Conservation (phyloP, 2,329 filamentous ascomycete species). For the Cercospora zeina region DNA sequence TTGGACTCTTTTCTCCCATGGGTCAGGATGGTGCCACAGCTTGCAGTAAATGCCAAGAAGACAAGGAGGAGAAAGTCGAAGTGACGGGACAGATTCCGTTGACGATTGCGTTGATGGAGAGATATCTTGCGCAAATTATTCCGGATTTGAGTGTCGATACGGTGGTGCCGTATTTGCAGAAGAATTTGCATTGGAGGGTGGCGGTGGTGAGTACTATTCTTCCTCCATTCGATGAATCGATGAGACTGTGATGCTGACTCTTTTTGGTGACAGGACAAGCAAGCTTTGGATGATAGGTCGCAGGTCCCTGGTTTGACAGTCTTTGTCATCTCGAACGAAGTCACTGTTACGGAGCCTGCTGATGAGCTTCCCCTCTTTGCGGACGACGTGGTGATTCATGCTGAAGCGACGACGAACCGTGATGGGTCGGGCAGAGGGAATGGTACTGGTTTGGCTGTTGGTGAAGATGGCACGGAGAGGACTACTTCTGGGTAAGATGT, state of each 20-base stretch:
- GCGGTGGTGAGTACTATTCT: slow-evolving; percentile 8
- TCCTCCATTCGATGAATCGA: not conserved
- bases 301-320: slow-evolving; percentile 5
- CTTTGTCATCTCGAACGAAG: slow-evolving; percentile 8
- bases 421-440: slow-evolving; percentile 1
- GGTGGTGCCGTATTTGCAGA: slow-evolving; percentile 16
- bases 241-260: not conserved
- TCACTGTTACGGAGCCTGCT: slow-evolving; percentile 2
- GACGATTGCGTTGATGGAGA: slow-evolving; percentile 16
- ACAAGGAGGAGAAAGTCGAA: not conserved
- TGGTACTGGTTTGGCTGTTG: slow-evolving; percentile 8
- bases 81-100: slow-evolving; percentile 14
- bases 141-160: slow-evolving; percentile 11
- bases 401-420: slow-evolving; percentile 7
- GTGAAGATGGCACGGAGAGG: slow-evolving; percentile 8
- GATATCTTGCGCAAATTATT: slow-evolving; percentile 12
- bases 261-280: not conserved
- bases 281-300: slow-evolving; percentile 8
- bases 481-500: not conserved
- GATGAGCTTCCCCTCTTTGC: slow-evolving; percentile 4
- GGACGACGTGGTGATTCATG: slow-evolving; percentile 4
- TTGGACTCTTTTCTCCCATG: not conserved
- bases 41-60: not conserved
- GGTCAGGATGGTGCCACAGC: not conserved
- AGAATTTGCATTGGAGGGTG: slow-evolving; percentile 19